These are phyloP conservation scores for Trichoderma sp. DNA, from an alignment of 2,329 filamentous ascomycete species.

Conservation along the genomic window DNA sequence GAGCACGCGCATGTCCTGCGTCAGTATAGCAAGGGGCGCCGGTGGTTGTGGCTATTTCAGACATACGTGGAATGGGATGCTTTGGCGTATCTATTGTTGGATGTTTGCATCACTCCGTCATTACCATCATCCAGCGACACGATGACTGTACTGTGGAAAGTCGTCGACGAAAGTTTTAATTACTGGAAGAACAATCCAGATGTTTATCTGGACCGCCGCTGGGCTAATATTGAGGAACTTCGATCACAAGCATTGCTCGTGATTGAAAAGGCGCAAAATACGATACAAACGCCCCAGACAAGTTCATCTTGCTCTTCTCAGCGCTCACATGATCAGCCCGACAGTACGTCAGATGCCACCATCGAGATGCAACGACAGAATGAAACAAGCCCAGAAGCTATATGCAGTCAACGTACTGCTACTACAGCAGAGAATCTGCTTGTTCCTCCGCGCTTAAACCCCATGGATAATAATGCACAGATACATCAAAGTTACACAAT, in stretches of 20 bases:
- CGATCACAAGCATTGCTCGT: not conserved
- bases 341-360: not conserved
- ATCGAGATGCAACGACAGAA: not conserved
- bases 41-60: conserved; percentile 64
- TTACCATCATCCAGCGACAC: not conserved
- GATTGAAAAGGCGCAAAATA: not conserved
- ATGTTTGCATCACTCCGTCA: conserved; percentile 43
- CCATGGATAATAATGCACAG: not conserved
- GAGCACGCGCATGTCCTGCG: conserved; percentile 10
- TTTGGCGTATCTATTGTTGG: conserved; percentile 58
- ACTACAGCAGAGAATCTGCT: not conserved
- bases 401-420: not conserved
- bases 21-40: conserved; percentile 26
- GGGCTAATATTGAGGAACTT: conserved; percentile 19
- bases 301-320: not conserved
- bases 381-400: not conserved
- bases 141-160: not conserved
- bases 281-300: not conserved
- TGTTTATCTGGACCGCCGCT: conserved; percentile 14
- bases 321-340: not conserved
- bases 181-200: conserved; percentile 15
- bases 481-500: not conserved
- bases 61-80: conserved; percentile 66
- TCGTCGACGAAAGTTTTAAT: conserved; percentile 16
- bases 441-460: no score